Base-by-base conservation (phyloP, 2,329 filamentous ascomycete species). In the Calonectria montana region DNA sequence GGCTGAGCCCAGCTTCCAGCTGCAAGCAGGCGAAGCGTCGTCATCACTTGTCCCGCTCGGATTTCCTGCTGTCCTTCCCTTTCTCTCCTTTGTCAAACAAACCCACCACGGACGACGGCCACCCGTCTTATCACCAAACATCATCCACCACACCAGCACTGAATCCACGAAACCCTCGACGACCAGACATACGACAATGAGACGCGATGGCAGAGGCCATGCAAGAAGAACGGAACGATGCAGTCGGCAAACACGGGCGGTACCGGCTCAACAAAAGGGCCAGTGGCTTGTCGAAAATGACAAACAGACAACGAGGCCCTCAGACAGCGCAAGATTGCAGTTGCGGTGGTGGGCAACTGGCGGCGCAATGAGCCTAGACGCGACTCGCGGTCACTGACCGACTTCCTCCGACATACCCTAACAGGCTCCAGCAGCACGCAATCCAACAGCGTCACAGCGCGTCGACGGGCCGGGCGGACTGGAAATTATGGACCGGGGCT, bases 401-500 rank as follows among this genome's bases (percentile, higher is more conserved):
- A 68, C 77, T 74, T 76, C 70, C 67, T 64, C 66, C 65, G 65
- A 71, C 65, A 65, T 25, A 45, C 23, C 25, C 48, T 37, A 37
- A 64, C 45, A 64, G 57, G 61, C 48, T 61, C 65, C 62, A 64
- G 55, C 74, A 78, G 74, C 76, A 79, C 77, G 77, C 77, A 77
- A 78, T 77, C 71, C 68, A 66, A 67, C 48, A 79, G 73, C 75
- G 75, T 77, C 77, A 78, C 74, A 73, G 74, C 76, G 75, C 72
- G 61, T 66, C 69, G 70, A 73, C 76, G 77, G 76, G 48, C 70
- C 77, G 74, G 74, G 71, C 75, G 68, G 73, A 62, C 70, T 72
- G 72, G 74, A 72, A 79, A 78, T 78, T 79, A 76, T 79, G 78
- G 76, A 65, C 72, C 71, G 70, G 77, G 63, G 39, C 77, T 77